Evolutionary conservation across 331 rosid species (phyloP).

Genomic region (Quercus lobata): DNA sequence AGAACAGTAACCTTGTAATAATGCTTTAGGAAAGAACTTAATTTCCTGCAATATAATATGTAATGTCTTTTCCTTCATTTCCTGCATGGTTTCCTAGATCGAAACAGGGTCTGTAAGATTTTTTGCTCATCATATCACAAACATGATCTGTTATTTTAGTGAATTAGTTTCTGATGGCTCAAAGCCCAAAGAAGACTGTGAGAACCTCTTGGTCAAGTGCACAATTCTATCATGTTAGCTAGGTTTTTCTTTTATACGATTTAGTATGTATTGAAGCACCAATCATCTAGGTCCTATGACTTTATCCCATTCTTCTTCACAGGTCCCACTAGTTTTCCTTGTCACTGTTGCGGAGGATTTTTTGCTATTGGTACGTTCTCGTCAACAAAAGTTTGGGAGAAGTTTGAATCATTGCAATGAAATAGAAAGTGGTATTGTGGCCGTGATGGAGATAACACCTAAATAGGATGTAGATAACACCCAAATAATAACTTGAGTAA

Average conservation of each 20-base stretch:
- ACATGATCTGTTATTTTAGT: neutral
- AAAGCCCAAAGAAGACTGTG: too few relatives aligned
- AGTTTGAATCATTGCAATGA: neutral
- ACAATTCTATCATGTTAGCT: neutral
- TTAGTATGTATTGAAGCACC: neutral
- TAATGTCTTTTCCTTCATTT: too few relatives aligned
- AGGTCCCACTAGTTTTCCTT: neutral
- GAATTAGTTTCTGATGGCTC: neutral
- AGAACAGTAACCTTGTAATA: too few relatives aligned
- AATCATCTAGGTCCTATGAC: neutral
- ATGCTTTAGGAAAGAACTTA: neutral
- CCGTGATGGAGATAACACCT: neutral
- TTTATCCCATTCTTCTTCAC: neutral
- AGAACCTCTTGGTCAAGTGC: neutral
- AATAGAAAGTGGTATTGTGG: neutral
- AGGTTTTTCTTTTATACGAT: neutral
- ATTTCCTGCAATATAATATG: too few relatives aligned
- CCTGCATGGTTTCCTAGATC: too few relatives aligned
- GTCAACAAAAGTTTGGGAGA: slow-evolving; percentile 10
- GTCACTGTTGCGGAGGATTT: neutral
- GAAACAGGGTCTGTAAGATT: too few relatives aligned
- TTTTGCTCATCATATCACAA: too few relatives aligned
- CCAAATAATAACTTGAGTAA: neutral
- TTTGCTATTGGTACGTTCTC: neutral
- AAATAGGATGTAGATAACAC: neutral